A percentile compares a stretch with the other conserved stretches of the same genome.
These are phyloP conservation scores for Blastobotrys malaysiensis DNA, from an alignment of 1,139 yeast genomes.

Conservation along the genomic window DNA sequence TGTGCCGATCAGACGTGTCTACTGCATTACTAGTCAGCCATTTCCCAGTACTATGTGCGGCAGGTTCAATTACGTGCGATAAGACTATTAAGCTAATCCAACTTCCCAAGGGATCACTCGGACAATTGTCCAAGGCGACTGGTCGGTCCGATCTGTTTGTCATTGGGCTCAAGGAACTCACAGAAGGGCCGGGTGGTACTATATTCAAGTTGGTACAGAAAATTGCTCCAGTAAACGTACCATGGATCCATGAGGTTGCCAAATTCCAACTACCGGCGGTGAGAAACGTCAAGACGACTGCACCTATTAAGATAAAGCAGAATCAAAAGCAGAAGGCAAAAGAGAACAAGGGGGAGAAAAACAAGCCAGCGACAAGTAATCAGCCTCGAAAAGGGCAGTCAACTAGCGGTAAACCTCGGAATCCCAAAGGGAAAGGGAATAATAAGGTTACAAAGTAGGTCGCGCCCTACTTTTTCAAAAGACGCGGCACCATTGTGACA, in stretches of 20 bases:
- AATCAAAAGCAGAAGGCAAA: neutral
- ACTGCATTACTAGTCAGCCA: slow-evolving; percentile 20
- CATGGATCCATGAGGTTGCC: slow-evolving; percentile 12
- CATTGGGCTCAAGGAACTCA: slow-evolving; percentile 9
- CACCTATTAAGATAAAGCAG: slow-evolving; percentile 11
- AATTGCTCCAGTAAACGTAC: slow-evolving; percentile 7
- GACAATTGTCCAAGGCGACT: slow-evolving; percentile 14
- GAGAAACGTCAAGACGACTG: slow-evolving; percentile 14
- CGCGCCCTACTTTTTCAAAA: neutral
- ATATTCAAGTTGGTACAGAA: slow-evolving; percentile 6
- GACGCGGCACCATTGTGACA: neutral
- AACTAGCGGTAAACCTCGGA: too few relatives aligned
- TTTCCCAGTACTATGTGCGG: slow-evolving; percentile 23
- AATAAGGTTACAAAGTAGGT: neutral
- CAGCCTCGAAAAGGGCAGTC: too few relatives aligned
- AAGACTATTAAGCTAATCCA: slow-evolving; percentile 17
- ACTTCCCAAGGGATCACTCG: slow-evolving; percentile 21
- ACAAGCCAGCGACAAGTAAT: neutral
- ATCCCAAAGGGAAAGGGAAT: too few relatives aligned
- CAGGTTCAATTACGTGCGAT: slow-evolving; percentile 10
- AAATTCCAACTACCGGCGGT: slow-evolving; percentile 12
- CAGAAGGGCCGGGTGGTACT: slow-evolving; percentile 9
- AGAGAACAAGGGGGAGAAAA: neutral
- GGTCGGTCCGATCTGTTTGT: slow-evolving; percentile 9
- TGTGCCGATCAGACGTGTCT: slow-evolving; percentile 22